phyloP scores from a whole-genome alignment of 371 early-diverging fungal genomes.

The Catenaria anguillulae region DNA sequence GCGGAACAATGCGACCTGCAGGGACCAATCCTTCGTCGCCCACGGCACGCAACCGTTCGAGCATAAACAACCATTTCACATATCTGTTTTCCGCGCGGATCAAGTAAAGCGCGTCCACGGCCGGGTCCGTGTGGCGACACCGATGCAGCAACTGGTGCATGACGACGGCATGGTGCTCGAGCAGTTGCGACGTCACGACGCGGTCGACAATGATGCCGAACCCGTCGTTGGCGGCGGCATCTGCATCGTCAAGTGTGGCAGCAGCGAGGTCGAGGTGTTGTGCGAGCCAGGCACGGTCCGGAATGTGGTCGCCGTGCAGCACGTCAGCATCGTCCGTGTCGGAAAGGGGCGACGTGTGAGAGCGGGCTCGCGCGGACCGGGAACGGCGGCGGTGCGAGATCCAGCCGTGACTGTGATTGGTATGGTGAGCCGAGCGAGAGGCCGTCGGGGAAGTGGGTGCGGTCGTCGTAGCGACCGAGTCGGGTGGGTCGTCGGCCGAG shows the following conservation, averaged over 20 bases:
- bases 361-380: too few species aligned
- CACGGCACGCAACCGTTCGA: background rate
- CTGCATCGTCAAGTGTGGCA: background rate
- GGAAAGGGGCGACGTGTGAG: too few species aligned
- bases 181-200: background rate
- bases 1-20: slow-evolving; percentile 1
- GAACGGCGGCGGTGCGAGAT: too few species aligned
- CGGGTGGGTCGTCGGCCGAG: too few species aligned
- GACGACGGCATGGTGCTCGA: background rate
- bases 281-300: background rate
- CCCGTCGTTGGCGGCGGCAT: background rate
- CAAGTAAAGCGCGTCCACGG: background rate
- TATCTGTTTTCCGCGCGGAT: slow-evolving; percentile 1
- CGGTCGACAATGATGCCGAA: background rate
- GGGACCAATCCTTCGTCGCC: background rate
- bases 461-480: too few species aligned
- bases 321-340: too few species aligned
- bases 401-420: too few species aligned
- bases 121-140: background rate
- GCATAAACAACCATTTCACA: slow-evolving; percentile 1
- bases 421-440: too few species aligned
- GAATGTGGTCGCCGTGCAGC: background rate
- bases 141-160: slow-evolving; percentile 2
- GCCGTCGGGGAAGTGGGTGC: too few species aligned
- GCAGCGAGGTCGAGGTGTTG: background rate